Conservation (phyloP, 2,329 filamentous ascomycete species). For the Colletotrichum somersetense region DNA sequence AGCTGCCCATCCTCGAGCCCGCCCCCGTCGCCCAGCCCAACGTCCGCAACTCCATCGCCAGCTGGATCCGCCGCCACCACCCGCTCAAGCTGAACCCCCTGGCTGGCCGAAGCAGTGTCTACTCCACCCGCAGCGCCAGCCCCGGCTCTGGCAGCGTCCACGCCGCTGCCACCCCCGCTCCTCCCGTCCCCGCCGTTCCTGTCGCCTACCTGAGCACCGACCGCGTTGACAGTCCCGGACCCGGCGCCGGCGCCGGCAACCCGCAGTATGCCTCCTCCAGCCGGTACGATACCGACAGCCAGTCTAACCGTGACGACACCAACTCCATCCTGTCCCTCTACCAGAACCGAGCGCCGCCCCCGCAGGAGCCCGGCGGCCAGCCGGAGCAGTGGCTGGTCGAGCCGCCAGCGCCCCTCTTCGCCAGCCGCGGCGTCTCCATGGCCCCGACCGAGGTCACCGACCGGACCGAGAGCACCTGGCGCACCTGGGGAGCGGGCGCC, state of each 20-base stretch:
- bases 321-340: conserved; percentile 37
- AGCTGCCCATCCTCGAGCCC: conserved; percentile 40
- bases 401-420: conserved; percentile 14
- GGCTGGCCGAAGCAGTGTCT: conserved; percentile 35
- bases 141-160: conserved; percentile 8
- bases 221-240: conserved; percentile 10
- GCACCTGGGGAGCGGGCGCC: conserved; percentile 39
- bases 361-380: conserved; percentile 9
- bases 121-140: conserved; percentile 26
- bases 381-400: conserved; percentile 15
- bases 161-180: background rate
- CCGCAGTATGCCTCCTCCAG: conserved; percentile 19
- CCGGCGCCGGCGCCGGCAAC: background rate
- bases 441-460: conserved; percentile 34
- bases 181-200: conserved; percentile 31
- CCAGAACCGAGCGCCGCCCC: background rate
- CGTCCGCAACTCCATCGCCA: conserved; percentile 45
- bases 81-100: conserved; percentile 45
- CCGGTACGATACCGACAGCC: conserved; percentile 19
- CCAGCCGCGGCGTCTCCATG: conserved; percentile 39
- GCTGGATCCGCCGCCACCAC: conserved; percentile 46
- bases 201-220: conserved; percentile 26
- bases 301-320: conserved; percentile 1
- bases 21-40: conserved; percentile 40
- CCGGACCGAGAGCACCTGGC: conserved; percentile 41